phyloP scores from a whole-genome alignment of 1,284 basidiomycete genomes.

The Fomitiporia mediterranea region DNA sequence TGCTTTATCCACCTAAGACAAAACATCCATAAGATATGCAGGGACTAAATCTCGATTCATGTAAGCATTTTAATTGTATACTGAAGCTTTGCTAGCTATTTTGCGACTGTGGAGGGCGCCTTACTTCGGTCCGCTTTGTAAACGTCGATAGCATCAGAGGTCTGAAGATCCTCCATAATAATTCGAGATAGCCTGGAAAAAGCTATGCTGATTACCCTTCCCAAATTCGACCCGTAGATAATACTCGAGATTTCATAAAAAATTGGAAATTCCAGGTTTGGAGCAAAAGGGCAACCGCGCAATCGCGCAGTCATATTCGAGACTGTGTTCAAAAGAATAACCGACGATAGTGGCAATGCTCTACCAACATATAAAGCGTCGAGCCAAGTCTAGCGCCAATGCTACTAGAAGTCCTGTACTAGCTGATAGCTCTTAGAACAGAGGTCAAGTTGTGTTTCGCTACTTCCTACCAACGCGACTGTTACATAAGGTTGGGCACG shows the following conservation, averaged over 20 bases:
- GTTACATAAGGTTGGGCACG: slow-evolving; percentile 5
- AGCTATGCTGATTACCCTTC: slow-evolving; percentile 1
- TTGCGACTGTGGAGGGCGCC: neutral
- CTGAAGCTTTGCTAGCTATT: neutral
- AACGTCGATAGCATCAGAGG: neutral
- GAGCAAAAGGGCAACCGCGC: neutral
- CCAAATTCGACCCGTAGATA: neutral
- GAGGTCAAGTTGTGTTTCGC: no score
- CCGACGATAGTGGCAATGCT: neutral
- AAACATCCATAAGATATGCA: no score
- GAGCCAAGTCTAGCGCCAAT: no score
- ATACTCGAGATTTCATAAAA: neutral
- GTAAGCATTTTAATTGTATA: neutral
- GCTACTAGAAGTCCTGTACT: no score
- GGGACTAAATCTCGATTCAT: neutral
- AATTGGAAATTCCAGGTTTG: neutral
- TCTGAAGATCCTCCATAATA: neutral
- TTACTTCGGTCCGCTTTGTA: neutral
- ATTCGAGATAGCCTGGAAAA: neutral
- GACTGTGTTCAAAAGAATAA: neutral
- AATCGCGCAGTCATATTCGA: no score
- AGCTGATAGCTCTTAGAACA: no score
- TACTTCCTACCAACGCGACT: neutral
- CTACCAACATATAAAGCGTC: neutral
- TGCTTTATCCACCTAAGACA: neutral